phyloP scores from a whole-genome alignment of 306 rosid genomes.

The Rubus idaeus region DNA sequence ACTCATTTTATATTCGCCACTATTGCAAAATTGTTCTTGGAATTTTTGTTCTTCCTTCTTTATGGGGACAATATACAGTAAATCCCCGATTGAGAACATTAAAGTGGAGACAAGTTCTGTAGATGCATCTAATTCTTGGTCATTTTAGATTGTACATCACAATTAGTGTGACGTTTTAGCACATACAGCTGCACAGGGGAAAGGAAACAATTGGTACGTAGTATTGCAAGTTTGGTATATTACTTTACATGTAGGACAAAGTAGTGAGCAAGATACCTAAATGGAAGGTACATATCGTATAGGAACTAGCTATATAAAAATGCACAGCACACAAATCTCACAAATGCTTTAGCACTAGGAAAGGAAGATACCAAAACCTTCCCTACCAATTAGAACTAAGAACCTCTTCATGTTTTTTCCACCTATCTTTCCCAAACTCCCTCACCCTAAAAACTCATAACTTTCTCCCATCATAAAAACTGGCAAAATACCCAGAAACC shows the following conservation, averaged over 20 bases:
- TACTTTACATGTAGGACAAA: constrained; percentile 24
- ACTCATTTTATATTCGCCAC: neutral
- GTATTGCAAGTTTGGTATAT: constrained; percentile 63
- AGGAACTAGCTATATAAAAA: neutral
- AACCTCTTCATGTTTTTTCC: constrained; percentile 22
- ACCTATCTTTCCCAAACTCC: constrained; percentile 29
- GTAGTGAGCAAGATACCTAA: constrained; percentile 29
- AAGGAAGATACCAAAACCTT: constrained; percentile 96
- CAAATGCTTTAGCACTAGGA: constrained; percentile 54
- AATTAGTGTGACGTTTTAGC: neutral
- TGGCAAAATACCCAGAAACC: constrained; percentile 17
- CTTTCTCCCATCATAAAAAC: constrained; percentile 27
- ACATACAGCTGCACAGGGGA: neutral
- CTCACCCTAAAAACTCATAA: constrained; percentile 12
- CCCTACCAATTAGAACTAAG: constrained; percentile 43
- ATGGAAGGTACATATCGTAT: neutral
- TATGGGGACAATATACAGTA: neutral
- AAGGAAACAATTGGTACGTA: constrained; percentile 16
- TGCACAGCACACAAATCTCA: neutral
- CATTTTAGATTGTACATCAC: neutral
- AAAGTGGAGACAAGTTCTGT: neutral
- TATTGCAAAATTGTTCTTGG: neutral
- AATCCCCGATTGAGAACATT: neutral
- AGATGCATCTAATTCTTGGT: constrained; percentile 12
- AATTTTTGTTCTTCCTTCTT: neutral